Percentiles rank a stretch among this genome's conserved stretches.
These are phyloP conservation scores for Pyricularia sp. DNA, from an alignment of 2,329 filamentous ascomycete genomes.

Conservation along the genomic window DNA sequence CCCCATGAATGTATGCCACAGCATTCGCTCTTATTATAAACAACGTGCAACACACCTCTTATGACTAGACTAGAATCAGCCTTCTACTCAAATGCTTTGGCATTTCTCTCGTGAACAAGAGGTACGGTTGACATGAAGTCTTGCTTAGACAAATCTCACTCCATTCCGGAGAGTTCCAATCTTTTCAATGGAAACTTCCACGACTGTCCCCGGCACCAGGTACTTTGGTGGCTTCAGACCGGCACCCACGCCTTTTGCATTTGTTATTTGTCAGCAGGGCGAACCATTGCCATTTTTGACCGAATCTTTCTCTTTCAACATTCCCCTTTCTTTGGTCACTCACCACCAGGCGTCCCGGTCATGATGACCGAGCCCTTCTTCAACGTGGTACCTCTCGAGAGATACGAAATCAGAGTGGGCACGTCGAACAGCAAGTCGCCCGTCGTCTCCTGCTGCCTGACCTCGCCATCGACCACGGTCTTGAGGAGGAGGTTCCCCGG, in stretches of 20 bases:
- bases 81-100: not conserved
- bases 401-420: constrained; percentile 23
- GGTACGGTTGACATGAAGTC: not conserved
- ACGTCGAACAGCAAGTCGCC: constrained; percentile 36
- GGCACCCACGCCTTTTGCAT: constrained; percentile 25
- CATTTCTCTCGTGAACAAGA: not conserved
- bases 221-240: constrained; percentile 30
- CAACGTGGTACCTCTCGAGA: constrained; percentile 32
- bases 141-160: constrained; percentile 17
- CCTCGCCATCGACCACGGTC: constrained; percentile 36
- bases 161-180: constrained; percentile 32
- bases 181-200: constrained; percentile 27
- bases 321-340: constrained; percentile 1
- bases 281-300: not conserved
- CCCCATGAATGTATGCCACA: too few species aligned
- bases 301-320: not conserved
- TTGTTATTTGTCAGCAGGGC: not conserved
- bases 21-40: not conserved
- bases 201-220: constrained; percentile 25
- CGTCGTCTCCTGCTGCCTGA: constrained; percentile 31
- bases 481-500: constrained; percentile 30
- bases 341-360: constrained; percentile 34
- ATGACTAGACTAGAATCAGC: not conserved
- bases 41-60: not conserved
- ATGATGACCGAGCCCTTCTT: constrained; percentile 33